Percentiles rank a stretch among this genome's conserved stretches.
Evolutionary conservation across 108 stramenopile genomes (phyloP).

Genomic region (Fistulifera pelliculosa): DNA sequence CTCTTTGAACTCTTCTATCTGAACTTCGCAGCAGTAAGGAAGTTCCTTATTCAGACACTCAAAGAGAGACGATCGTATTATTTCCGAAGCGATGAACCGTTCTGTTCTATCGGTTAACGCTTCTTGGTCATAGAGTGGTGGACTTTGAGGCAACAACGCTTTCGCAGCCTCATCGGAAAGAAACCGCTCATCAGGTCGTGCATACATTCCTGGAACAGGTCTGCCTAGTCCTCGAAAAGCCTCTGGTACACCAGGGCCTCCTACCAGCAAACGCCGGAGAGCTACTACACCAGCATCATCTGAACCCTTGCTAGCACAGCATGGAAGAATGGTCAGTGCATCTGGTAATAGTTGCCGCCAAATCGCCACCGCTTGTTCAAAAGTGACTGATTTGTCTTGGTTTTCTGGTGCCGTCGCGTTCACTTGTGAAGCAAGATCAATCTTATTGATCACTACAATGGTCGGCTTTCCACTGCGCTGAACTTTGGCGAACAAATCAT

Average conservation of each 20-base stretch:
- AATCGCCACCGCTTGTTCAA: conserved; percentile 53
- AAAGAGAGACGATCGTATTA: conserved; percentile 79
- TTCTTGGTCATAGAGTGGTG: conserved; percentile 68
- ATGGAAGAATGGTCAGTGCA: conserved; percentile 69
- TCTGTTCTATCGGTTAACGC: conserved; percentile 74
- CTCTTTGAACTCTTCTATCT: conserved; percentile 80
- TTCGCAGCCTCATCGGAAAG: conserved; percentile 41
- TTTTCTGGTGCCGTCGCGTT: conserved; percentile 14
- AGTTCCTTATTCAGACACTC: conserved; percentile 76
- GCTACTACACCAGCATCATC: conserved; percentile 49
- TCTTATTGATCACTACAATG: conserved; percentile 86
- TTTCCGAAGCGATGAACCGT: conserved; percentile 82
- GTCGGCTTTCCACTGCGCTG: conserved; percentile 35
- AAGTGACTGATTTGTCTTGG: conserved; percentile 28
- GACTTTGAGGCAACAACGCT: conserved; percentile 45
- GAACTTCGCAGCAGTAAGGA: conserved; percentile 93
- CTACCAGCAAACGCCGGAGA: conserved; percentile 48
- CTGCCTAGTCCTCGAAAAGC: conserved; percentile 67
- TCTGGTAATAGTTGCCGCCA: conserved; percentile 67
- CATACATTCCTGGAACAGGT: conserved; percentile 76
- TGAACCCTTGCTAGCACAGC: conserved; percentile 42
- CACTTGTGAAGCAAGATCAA: conserved; percentile 55
- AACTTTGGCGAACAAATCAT: conserved; percentile 47
- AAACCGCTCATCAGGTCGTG: conserved; percentile 16
- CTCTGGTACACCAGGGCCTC: conserved; percentile 49